These are phyloP conservation scores for Euphrasia confusa DNA, from an alignment of 257 asterid genomes.

Conservation along the genomic window DNA sequence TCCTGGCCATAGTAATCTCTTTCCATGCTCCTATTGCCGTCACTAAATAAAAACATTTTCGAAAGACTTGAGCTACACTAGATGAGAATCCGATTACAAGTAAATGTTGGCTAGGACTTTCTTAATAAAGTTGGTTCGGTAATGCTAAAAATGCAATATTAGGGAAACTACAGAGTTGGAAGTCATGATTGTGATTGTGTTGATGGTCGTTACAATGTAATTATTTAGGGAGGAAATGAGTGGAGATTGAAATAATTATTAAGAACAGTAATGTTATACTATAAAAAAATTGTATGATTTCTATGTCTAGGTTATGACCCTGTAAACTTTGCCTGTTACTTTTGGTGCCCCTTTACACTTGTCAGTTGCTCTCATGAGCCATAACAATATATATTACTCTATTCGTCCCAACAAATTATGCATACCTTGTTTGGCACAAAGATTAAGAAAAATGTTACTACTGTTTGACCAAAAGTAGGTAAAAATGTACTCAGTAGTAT, in stretches of 20 bases:
- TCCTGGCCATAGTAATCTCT: neutral
- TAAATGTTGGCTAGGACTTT: neutral
- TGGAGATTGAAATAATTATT: neutral
- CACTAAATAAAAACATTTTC: neutral
- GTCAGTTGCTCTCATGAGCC: neutral
- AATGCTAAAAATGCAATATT: neutral
- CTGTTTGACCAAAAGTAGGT: too few relatives aligned
- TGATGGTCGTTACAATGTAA: neutral
- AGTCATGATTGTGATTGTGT: neutral
- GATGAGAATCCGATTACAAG: neutral
- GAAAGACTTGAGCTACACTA: neutral
- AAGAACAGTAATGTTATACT: neutral
- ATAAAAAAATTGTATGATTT: neutral
- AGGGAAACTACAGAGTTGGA: neutral
- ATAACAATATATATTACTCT: neutral
- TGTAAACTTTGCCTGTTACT: neutral
- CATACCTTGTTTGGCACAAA: too few relatives aligned
- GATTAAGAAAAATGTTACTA: too few relatives aligned
- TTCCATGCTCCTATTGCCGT: neutral
- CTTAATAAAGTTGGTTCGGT: neutral
- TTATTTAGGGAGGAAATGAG: neutral
- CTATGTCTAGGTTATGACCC: conserved; percentile 1
- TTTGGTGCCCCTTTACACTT: neutral
- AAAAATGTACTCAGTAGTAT: too few relatives aligned
- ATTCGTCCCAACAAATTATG: too few relatives aligned